phyloP scores from a whole-genome alignment of 192 early-diverging fungal species.

The Coemansia sp. region DNA sequence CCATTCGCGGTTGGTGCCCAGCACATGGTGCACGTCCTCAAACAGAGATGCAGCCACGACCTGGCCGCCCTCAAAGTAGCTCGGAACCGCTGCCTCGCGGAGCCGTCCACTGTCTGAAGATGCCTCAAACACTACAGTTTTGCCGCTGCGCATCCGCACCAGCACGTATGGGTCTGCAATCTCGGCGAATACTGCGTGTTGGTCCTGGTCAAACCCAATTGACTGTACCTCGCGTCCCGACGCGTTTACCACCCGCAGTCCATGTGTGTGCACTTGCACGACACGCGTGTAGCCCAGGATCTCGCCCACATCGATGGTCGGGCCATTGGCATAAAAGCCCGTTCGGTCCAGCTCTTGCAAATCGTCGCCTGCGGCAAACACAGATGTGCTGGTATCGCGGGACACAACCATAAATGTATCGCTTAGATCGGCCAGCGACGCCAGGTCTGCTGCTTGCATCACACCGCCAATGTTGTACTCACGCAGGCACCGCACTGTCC shows the following conservation, averaged over 20 bases:
- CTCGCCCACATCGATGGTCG: constrained; percentile 76
- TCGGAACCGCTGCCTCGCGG: constrained; percentile 12
- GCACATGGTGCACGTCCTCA: constrained; percentile 30
- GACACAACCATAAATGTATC: constrained; percentile 51
- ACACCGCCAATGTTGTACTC: constrained; percentile 53
- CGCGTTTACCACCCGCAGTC: constrained; percentile 70
- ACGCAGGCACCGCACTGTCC: constrained; percentile 37
- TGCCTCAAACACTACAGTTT: constrained; percentile 60
- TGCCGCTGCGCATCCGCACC: constrained; percentile 65
- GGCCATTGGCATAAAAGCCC: constrained; percentile 72
- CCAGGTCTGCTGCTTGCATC: constrained; percentile 41
- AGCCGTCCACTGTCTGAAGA: constrained; percentile 52
- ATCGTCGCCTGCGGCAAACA: constrained; percentile 81
- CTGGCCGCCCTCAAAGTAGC: constrained; percentile 1
- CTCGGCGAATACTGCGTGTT: constrained; percentile 66
- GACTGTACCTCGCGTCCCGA: constrained; percentile 36
- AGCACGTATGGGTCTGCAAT: constrained; percentile 83
- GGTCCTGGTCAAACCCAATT: constrained; percentile 17
- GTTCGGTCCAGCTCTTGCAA: constrained; percentile 69
- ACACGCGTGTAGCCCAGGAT: constrained; percentile 70
- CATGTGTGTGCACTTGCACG: constrained; percentile 80
- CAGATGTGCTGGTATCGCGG: constrained; percentile 38
- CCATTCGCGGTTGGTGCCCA: constrained; percentile 35
- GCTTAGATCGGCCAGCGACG: constrained; percentile 21
- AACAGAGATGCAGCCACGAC: constrained; percentile 37